phyloP scores from a whole-genome alignment of 2,329 filamentous ascomycete species.

The Alternaria longipes region DNA sequence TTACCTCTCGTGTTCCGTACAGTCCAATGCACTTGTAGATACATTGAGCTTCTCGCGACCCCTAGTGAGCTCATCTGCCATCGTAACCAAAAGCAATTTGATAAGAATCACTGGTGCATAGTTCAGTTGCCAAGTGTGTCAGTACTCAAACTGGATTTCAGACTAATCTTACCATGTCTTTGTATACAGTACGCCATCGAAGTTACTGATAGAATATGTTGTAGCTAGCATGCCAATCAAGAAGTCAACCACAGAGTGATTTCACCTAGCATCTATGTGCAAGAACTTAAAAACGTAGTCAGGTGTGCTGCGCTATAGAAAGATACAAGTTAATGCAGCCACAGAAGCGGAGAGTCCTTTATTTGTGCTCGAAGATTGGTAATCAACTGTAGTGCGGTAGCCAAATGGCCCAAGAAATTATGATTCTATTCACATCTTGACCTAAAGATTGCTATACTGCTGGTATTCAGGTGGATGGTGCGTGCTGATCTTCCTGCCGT shows the following conservation, averaged over 20 bases:
- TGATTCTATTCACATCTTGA: neutral
- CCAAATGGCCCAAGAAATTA: neutral
- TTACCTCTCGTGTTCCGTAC: neutral
- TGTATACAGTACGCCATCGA: neutral
- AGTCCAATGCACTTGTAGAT: constrained; percentile 10
- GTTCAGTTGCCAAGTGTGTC: constrained; percentile 11
- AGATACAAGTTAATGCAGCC: too few relatives aligned
- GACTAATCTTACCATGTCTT: too few relatives aligned
- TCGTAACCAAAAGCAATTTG: constrained; percentile 18
- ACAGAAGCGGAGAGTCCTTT: neutral
- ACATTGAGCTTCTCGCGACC: constrained; percentile 27
- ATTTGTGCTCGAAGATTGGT: neutral
- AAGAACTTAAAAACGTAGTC: too few relatives aligned
- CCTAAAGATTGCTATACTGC: neutral
- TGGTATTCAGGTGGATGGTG: neutral
- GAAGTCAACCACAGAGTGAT: too few relatives aligned
- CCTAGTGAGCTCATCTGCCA: constrained; percentile 27
- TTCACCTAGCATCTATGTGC: too few relatives aligned
- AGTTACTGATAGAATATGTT: neutral
- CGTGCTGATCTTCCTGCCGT: neutral
- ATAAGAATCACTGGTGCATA: constrained; percentile 24
- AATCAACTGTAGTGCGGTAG: neutral
- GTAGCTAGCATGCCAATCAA: too few relatives aligned
- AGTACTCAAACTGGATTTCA: too few relatives aligned
- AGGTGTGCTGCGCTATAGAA: too few relatives aligned